Conservation (phyloP, 805 yeast genomes). For the Myxozyma sirexii region DNA sequence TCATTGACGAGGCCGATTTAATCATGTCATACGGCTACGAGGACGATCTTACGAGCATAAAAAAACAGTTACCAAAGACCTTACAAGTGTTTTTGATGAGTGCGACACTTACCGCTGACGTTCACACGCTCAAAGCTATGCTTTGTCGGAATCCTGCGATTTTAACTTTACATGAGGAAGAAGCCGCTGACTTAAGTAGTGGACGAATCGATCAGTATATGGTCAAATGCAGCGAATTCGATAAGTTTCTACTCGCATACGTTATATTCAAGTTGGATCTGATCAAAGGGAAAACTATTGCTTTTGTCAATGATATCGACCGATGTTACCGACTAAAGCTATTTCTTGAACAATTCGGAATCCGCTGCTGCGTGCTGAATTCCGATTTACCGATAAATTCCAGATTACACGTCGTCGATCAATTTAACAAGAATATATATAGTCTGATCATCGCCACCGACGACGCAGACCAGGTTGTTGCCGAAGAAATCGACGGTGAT, state of each 20-base stretch:
- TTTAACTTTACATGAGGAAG: constrained; percentile 65
- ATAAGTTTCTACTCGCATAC: constrained; percentile 85
- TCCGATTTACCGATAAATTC: constrained; percentile 93
- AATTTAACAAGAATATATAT: constrained; percentile 88
- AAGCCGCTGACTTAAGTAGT: constrained; percentile 47
- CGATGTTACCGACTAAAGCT: constrained; percentile 91
- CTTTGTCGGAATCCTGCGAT: constrained; percentile 74
- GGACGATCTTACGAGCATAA: constrained; percentile 74
- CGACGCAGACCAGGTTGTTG: constrained; percentile 63
- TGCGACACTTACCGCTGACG: constrained; percentile 89
- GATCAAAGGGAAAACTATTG: constrained; percentile 85
- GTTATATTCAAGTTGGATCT: constrained; percentile 87
- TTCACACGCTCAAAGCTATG: constrained; percentile 69
- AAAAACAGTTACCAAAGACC: constrained; percentile 69
- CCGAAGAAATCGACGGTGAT: constrained; percentile 35
- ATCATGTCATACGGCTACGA: constrained; percentile 86
- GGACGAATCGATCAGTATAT: constrained; percentile 79
- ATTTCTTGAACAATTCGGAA: constrained; percentile 92
- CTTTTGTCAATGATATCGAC: constrained; percentile 92
- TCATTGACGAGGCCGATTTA: constrained; percentile 94
- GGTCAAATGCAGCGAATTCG: constrained; percentile 84
- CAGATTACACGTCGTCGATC: constrained; percentile 91
- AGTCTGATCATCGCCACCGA: constrained; percentile 91
- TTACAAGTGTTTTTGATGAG: constrained; percentile 93
- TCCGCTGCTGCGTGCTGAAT: constrained; percentile 82